phyloP scores from a whole-genome alignment of 345 rosid genomes.

The Syzygium aqueum region DNA sequence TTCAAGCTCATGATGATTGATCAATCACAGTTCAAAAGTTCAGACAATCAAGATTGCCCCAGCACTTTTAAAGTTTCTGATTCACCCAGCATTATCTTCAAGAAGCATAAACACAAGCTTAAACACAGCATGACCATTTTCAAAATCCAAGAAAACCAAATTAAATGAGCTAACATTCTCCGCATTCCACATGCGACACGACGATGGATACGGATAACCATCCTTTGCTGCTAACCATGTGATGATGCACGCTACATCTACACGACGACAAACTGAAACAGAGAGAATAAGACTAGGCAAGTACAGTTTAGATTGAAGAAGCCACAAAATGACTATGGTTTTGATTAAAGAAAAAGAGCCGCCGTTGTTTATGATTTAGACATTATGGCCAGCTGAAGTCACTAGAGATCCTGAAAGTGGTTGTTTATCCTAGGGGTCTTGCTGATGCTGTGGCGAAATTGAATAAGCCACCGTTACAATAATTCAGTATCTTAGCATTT shows the following conservation, averaged over 20 bases:
- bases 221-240: neutral
- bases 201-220: neutral
- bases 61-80: neutral
- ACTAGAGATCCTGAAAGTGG: neutral
- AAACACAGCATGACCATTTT: neutral
- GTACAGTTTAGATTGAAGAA: neutral
- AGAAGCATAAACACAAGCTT: neutral
- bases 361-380: neutral
- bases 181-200: neutral
- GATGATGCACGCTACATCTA: neutral
- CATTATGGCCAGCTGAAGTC: neutral
- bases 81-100: neutral
- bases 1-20: neutral
- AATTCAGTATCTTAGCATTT: neutral
- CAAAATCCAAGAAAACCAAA: neutral
- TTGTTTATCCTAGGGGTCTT: neutral
- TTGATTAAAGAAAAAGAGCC: neutral
- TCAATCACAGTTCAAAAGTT: neutral
- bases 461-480: neutral
- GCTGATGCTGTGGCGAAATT: neutral
- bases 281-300: neutral
- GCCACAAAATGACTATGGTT: neutral
- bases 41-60: neutral
- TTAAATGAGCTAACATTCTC: neutral
- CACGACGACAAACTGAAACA: neutral